Conservation (phyloP, 345 rosid genomes). For the Arabidopsis arenosa region DNA sequence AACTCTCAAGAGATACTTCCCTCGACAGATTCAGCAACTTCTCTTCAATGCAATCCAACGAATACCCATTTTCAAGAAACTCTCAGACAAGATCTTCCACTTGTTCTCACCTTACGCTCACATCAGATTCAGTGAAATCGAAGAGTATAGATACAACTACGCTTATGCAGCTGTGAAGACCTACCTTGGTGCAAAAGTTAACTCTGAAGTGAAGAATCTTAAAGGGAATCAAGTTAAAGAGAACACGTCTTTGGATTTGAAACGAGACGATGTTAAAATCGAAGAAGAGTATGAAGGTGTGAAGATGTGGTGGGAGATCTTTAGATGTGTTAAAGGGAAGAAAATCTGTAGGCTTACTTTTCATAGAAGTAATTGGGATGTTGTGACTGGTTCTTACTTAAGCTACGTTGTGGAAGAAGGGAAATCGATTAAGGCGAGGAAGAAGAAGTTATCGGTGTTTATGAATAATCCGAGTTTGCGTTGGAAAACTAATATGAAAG, state of each 20-base stretch:
- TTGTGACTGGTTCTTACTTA: conserved; percentile 50
- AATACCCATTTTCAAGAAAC: conserved; percentile 42
- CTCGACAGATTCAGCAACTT: conserved; percentile 18
- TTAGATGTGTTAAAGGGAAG: neutral
- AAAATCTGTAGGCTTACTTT: conserved; percentile 49
- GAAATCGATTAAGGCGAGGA: conserved; percentile 49
- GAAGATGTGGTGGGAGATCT: conserved; percentile 34
- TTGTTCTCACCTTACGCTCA: conserved; percentile 54
- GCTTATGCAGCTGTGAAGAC: conserved; percentile 54
- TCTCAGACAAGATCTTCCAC: conserved; percentile 40
- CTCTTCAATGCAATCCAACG: conserved; percentile 31
- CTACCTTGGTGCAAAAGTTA: conserved; percentile 51
- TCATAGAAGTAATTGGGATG: conserved; percentile 47
- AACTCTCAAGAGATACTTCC: conserved; percentile 40
- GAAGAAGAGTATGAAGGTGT: conserved; percentile 38
- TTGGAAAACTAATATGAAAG: conserved; percentile 11
- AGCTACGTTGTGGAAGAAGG: conserved; percentile 54
- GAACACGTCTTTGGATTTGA: conserved; percentile 22
- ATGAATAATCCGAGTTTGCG: conserved; percentile 50
- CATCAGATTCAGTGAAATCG: conserved; percentile 57
- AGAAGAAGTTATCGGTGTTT: conserved; percentile 53
- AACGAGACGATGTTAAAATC: conserved; percentile 17
- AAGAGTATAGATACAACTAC: conserved; percentile 52
- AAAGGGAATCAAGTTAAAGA: conserved; percentile 21
- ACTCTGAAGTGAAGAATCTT: conserved; percentile 36